phyloP scores from a whole-genome alignment of 2,329 filamentous ascomycete genomes.

The Fusarium sterilihyphosum region DNA sequence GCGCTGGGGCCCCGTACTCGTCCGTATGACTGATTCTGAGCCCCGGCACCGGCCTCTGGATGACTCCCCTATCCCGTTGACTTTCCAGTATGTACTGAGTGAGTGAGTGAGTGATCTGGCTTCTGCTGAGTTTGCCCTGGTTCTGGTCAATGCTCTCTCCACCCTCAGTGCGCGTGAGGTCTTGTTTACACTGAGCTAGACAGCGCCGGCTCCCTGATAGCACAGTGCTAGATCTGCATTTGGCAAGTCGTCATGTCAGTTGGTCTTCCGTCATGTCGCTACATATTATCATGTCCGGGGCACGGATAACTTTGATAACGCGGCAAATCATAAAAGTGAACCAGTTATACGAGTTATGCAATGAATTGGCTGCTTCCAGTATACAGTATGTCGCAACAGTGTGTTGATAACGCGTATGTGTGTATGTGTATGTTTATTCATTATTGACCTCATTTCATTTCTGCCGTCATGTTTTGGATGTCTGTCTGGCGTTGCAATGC shows the following conservation, averaged over 20 bases:
- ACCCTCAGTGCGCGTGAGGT: constrained; percentile 25
- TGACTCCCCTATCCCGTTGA: constrained; percentile 28
- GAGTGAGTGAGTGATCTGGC: constrained; percentile 6
- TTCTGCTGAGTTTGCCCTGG: neutral
- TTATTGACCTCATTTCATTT: neutral
- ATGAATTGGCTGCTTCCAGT: neutral
- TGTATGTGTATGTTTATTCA: neutral
- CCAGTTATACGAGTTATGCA: constrained; percentile 22
- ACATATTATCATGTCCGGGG: constrained; percentile 7
- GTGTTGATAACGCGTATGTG: constrained; percentile 26
- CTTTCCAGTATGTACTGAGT: neutral
- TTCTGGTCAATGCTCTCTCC: constrained; percentile 14
- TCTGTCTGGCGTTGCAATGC: constrained; percentile 25
- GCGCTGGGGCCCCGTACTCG: constrained; percentile 33
- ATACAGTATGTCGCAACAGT: constrained; percentile 21
- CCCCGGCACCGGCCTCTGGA: constrained; percentile 35
- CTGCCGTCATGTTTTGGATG: constrained; percentile 35
- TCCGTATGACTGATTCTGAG: constrained; percentile 25
- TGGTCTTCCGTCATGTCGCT: constrained; percentile 27
- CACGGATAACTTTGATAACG: constrained; percentile 13
- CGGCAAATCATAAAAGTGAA: neutral
- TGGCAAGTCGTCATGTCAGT: constrained; percentile 38
- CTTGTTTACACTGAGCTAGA: constrained; percentile 21
- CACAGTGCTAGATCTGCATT: constrained; percentile 26
- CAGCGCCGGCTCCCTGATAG: neutral